Evolutionary conservation across 371 early-diverging fungal genomes (phyloP).

Genomic region (Lichtheimia ornata): DNA sequence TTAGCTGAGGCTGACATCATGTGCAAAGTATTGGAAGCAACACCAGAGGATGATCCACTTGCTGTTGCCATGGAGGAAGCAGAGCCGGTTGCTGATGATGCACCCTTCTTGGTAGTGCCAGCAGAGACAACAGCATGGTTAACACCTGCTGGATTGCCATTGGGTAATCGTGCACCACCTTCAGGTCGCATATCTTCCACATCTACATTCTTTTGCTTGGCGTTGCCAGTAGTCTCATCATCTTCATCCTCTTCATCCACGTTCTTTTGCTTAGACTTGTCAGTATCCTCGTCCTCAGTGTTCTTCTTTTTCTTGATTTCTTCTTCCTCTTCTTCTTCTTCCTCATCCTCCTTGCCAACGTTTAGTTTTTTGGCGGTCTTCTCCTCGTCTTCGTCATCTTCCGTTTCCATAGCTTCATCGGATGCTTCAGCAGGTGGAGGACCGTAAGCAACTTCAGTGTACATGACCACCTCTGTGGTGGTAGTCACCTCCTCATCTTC

Average conservation of each 20-base stretch:
- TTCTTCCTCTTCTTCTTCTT: neutral
- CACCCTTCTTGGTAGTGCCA: neutral
- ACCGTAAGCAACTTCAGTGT: constrained; percentile 7
- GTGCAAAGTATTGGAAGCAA: constrained; percentile 6
- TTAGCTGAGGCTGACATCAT: constrained; percentile 9
- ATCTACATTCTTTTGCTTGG: constrained; percentile 7
- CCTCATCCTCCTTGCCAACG: constrained; percentile 2
- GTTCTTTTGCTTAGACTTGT: constrained; percentile 2
- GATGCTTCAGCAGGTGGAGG: constrained; percentile 1
- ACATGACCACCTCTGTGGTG: neutral
- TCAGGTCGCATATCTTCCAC: constrained; percentile 1
- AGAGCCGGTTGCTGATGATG: constrained; percentile 6
- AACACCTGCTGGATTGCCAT: neutral
- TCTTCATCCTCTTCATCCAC: neutral
- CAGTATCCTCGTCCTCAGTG: neutral
- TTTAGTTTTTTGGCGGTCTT: constrained; percentile 4
- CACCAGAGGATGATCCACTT: constrained; percentile 1
- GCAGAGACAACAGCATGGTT: constrained; percentile 7
- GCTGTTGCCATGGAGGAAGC: constrained; percentile 8
- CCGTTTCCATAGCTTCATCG: constrained; percentile 11
- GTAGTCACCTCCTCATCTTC: constrained; percentile 17
- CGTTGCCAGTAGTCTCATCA: neutral
- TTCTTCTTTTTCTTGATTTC: constrained; percentile 2
- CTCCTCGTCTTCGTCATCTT: constrained; percentile 10
- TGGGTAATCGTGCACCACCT: neutral